Evolutionary conservation across 2,329 filamentous ascomycete genomes (phyloP).

Genomic region (Colletotrichum tanaceti): DNA sequence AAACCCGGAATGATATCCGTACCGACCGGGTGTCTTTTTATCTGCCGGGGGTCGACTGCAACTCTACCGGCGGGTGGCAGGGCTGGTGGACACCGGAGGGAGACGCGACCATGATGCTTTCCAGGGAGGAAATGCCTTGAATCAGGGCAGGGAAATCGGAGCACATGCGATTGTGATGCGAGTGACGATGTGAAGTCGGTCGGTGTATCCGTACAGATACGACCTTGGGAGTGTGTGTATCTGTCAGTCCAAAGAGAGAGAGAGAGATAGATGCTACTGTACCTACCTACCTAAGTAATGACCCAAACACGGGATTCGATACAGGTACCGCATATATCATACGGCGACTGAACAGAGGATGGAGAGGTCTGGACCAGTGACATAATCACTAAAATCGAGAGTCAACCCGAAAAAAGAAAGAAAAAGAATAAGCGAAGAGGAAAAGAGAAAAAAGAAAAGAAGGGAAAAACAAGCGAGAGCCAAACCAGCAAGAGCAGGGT

Average conservation of each 20-base stretch:
- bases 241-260: too few species aligned
- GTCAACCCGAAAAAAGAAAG: not conserved
- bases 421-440: not conserved
- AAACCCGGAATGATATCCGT: conserved; percentile 29
- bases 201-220: too few species aligned
- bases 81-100: conserved; percentile 25
- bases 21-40: conserved; percentile 14
- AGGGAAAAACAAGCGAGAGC: too few species aligned
- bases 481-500: conserved; percentile 7
- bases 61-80: conserved; percentile 32
- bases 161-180: not conserved
- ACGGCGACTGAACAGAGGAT: not conserved
- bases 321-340: too few species aligned
- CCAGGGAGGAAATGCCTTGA: conserved; percentile 23
- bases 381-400: not conserved
- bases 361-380: not conserved
- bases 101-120: conserved; percentile 22
- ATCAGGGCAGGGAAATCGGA: conserved; percentile 27
- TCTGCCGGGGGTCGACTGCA: conserved; percentile 32
- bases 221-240: too few species aligned
- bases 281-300: too few species aligned
- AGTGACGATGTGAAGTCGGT: not conserved
- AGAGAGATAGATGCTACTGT: too few species aligned
- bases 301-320: too few species aligned
- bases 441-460: not conserved